Base-by-base conservation (phyloP, 83 land plant genomes). In the Larix sibirica region DNA sequence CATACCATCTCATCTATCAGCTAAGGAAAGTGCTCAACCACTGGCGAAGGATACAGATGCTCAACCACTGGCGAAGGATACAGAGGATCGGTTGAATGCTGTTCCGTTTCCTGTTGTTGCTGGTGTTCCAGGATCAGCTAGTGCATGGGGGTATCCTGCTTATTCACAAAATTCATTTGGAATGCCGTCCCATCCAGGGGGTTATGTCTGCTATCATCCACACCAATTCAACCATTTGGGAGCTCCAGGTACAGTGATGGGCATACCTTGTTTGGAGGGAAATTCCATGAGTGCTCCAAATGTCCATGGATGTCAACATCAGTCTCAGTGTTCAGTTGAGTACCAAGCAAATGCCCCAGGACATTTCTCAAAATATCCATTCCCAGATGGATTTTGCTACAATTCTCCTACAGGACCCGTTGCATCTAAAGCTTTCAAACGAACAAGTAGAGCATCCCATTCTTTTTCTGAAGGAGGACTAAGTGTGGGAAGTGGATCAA, bases 91-190 rank as follows among this genome's bases (percentile, higher is more conserved):
- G n/a, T 71, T 47, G 21, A 10, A 71, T 71, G 24, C 76, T 71
- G 54, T 13, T 20, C n/a, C 54, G 6, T 71, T 42, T 42, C 23
- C 76, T 20, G 50, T 71, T 38, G 76, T 23, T 1, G 7, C 54
- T 8, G 20, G n/a, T 71, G 31, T 38, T 33, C 23, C 50, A 17
- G 54, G 54, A 36, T 71, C 76, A 6, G 76, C 76, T 38, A 71
- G 76, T 71, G 50, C 76, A 42, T 71, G 76, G 76, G 76, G 76
- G 23, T 71, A 71, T 71, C 76, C 54, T 36, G 76, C 76, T 71
- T 71, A 71, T 40, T 21, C 23, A 71, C 76, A 71, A 71, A 40
- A 71, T 42, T 47, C 44, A 40, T 20, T 17, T 71, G 76, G 50
- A 71, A 40, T 71, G 76, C 8, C 76, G n/a, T 33, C 50, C 12